phyloP scores from a whole-genome alignment of 2,329 filamentous ascomycete species.

The Aspergillus ibericus region DNA sequence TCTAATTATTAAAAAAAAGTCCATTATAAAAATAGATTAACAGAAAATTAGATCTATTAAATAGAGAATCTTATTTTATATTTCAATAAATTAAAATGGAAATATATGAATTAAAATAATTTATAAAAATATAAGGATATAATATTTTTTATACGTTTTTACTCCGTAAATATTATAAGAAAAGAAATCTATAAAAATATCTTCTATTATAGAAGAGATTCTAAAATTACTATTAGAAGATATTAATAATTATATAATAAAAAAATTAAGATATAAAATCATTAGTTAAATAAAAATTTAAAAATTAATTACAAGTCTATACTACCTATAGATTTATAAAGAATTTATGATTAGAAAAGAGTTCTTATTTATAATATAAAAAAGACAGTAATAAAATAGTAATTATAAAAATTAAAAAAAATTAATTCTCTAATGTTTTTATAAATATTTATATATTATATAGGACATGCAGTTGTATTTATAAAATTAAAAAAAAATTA shows the following conservation, averaged over 20 bases:
- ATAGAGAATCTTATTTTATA: background rate
- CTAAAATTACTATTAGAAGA: background rate
- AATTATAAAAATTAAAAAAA: too few species aligned
- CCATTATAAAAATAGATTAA: background rate
- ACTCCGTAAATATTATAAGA: background rate
- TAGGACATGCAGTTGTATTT: too few species aligned
- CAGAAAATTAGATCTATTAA: background rate
- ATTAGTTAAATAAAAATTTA: background rate
- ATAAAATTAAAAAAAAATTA: too few species aligned
- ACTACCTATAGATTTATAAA: background rate
- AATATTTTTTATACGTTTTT: background rate
- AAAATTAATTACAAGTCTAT: background rate
- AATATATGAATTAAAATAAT: background rate
- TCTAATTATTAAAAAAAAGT: background rate
- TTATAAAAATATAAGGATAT: background rate
- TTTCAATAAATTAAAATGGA: background rate
- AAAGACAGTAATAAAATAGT: background rate
- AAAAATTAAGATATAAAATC: background rate
- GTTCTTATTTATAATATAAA: background rate
- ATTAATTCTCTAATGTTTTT: too few species aligned
- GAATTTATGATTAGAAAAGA: background rate
- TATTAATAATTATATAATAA: background rate
- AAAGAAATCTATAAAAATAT: conserved; percentile 1
- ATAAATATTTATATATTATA: too few species aligned
- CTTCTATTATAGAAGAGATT: conserved; percentile 2